These are phyloP conservation scores for Nicotiana paniculata DNA, from an alignment of 257 asterid genomes.

Conservation along the genomic window DNA sequence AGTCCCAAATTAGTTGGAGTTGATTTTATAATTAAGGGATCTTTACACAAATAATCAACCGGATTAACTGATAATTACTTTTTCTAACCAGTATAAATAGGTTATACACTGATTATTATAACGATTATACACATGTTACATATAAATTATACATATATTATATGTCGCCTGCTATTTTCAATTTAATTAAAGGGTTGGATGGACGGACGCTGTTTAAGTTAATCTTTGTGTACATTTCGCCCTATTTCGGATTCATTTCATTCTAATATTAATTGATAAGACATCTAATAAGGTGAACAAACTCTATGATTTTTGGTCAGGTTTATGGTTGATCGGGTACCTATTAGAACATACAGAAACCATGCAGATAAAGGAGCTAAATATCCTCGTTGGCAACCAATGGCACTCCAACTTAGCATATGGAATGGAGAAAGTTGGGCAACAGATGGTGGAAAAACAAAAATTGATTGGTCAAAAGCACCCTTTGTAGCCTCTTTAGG, in stretches of 20 bases:
- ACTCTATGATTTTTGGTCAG: slow-evolving; percentile 20
- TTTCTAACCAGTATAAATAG: too few relatives aligned
- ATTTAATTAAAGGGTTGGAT: too few relatives aligned
- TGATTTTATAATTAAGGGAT: too few relatives aligned
- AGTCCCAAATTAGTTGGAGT: too few relatives aligned
- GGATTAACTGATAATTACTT: too few relatives aligned
- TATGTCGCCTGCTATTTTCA: too few relatives aligned
- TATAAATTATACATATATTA: too few relatives aligned
- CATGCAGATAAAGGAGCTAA: slow-evolving; percentile 66
- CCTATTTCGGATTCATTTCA: not conserved
- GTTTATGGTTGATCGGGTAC: slow-evolving; percentile 90
- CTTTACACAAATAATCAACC: too few relatives aligned
- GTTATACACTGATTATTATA: too few relatives aligned
- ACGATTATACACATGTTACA: too few relatives aligned
- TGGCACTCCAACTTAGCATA: slow-evolving; percentile 41
- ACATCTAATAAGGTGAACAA: not conserved
- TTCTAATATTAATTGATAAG: not conserved
- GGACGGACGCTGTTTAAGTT: too few relatives aligned
- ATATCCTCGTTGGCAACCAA: slow-evolving; percentile 55
- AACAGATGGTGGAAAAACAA: slow-evolving; percentile 56
- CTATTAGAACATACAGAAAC: slow-evolving; percentile 78
- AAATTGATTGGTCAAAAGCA: slow-evolving; percentile 58
- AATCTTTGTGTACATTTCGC: not conserved
- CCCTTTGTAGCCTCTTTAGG: slow-evolving; percentile 59
- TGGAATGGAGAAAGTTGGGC: slow-evolving; percentile 90